phyloP scores from a whole-genome alignment of 129 eudicot species.

The Helichrysum umbraculigerum region DNA sequence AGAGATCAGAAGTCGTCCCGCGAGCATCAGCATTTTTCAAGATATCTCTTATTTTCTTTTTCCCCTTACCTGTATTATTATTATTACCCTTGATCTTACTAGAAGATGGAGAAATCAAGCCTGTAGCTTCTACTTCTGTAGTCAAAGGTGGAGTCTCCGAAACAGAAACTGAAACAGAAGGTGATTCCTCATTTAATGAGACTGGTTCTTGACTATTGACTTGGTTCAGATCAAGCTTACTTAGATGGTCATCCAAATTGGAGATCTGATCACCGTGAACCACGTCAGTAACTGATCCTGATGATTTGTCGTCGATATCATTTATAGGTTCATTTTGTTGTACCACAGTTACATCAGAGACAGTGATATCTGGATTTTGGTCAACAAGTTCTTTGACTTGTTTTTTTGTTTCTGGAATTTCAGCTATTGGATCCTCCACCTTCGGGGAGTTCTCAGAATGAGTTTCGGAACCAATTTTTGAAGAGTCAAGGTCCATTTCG shows the following conservation, averaged over 20 bases:
- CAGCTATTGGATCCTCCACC: constrained; percentile 30
- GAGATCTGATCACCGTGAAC: constrained; percentile 1
- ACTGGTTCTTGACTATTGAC: constrained; percentile 24
- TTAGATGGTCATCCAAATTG: constrained; percentile 17
- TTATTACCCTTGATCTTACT: constrained; percentile 40
- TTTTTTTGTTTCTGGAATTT: constrained; percentile 30
- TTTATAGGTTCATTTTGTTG: constrained; percentile 16
- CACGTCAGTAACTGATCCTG: constrained; percentile 19
- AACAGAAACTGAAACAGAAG: constrained; percentile 36
- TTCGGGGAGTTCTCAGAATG: constrained; percentile 18
- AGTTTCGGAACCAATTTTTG: constrained; percentile 2
- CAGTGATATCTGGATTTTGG: constrained; percentile 26
- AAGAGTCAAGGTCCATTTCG: constrained; percentile 15
- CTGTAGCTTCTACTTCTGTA: constrained; percentile 45
- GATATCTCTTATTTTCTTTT: constrained; percentile 60
- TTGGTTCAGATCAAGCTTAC: constrained; percentile 37
- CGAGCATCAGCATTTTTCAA: constrained; percentile 72
- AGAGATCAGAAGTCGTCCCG: constrained; percentile 80
- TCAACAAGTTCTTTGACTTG: constrained; percentile 33
- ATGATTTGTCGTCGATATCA: constrained; percentile 10
- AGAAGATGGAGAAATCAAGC: constrained; percentile 33
- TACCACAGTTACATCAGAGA: constrained; percentile 24
- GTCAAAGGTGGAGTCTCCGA: constrained; percentile 25
- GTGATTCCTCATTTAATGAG: constrained; percentile 29
- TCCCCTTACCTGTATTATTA: constrained; percentile 37